These are phyloP conservation scores for Aplosporella prunicola DNA, from an alignment of 2,329 filamentous ascomycete species.

Conservation along the genomic window DNA sequence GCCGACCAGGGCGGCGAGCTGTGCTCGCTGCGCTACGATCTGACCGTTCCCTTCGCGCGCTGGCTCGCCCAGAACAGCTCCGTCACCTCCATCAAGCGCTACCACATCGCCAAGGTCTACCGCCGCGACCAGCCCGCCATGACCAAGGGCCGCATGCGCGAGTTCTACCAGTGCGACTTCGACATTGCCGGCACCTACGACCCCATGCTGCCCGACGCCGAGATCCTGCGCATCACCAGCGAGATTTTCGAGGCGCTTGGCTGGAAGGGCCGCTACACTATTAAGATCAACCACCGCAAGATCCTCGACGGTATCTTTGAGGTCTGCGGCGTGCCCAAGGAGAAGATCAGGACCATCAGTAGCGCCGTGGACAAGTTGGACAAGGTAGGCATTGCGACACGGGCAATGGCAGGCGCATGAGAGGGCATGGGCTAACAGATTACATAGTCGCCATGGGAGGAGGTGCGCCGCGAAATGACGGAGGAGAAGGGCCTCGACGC, in stretches of 20 bases:
- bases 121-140: constrained; percentile 74
- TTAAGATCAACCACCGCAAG: constrained; percentile 93
- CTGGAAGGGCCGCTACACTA: constrained; percentile 65
- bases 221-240: constrained; percentile 73
- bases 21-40: constrained; percentile 74
- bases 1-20: constrained; percentile 81
- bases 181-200: constrained; percentile 86
- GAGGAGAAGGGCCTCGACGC: constrained; percentile 76
- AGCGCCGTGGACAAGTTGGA: constrained; percentile 94
- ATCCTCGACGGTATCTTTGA: constrained; percentile 88
- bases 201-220: constrained; percentile 83
- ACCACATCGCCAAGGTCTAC: constrained; percentile 92
- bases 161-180: constrained; percentile 97
- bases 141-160: constrained; percentile 84
- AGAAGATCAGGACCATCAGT: constrained; percentile 82
- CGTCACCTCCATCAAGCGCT: constrained; percentile 79
- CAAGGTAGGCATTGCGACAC: constrained; percentile 47
- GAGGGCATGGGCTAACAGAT: too few relatives aligned
- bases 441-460: constrained; percentile 58
- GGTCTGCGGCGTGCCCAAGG: constrained; percentile 76
- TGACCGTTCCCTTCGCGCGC: constrained; percentile 83
- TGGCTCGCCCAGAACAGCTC: constrained; percentile 87
- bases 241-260: constrained; percentile 78
- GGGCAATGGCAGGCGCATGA: not conserved
- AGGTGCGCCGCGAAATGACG: constrained; percentile 87